Percentiles rank a stretch among this genome's conserved stretches.
Conservation (phyloP, 106 monocot species). For the Ottelia alismoides region DNA sequence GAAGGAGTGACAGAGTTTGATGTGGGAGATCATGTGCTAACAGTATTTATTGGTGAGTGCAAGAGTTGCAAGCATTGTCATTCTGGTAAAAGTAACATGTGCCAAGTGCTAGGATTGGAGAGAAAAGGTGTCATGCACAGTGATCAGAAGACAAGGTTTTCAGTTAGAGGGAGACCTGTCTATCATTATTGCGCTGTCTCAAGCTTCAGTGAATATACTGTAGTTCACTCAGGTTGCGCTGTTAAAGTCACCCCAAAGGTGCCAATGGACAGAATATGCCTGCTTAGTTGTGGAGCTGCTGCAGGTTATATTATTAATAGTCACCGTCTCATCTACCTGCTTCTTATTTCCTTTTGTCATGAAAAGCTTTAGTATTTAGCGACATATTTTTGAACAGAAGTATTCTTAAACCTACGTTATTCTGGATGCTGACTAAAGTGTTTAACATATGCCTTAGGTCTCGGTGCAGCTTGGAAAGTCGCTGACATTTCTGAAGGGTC, state of each 20-base stretch:
- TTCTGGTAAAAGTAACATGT: constrained; percentile 83
- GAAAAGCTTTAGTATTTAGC: too few species aligned
- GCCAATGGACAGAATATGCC: constrained; percentile 76
- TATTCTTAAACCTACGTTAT: too few species aligned
- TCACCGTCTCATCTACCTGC: background rate
- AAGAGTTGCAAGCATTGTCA: constrained; percentile 59
- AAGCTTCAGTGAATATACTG: constrained; percentile 91
- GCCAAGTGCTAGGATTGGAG: constrained; percentile 72
- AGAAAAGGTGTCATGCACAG: constrained; percentile 87
- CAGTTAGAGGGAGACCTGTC: constrained; percentile 57
- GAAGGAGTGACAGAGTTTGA: constrained; percentile 74
- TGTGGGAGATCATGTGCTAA: constrained; percentile 79
- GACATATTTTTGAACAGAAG: too few species aligned
- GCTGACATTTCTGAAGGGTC: constrained; percentile 75
- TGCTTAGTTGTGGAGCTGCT: constrained; percentile 85
- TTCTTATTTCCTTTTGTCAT: too few species aligned
- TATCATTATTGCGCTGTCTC: constrained; percentile 97
- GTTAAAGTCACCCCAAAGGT: constrained; percentile 52
- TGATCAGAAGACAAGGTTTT: constrained; percentile 79
- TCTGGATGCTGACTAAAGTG: too few species aligned
- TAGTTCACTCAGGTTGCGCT: constrained; percentile 93
- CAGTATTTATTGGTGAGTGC: constrained; percentile 87
- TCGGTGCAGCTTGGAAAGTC: constrained; percentile 94
- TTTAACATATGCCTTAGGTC: constrained; percentile 38
- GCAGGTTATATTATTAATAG: constrained; percentile 37